Evolutionary conservation across 495 filamentous ascomycete genomes (phyloP), one percentile per base, ranked within the genome.

Genomic region (Penicillium turbatum): DNA sequence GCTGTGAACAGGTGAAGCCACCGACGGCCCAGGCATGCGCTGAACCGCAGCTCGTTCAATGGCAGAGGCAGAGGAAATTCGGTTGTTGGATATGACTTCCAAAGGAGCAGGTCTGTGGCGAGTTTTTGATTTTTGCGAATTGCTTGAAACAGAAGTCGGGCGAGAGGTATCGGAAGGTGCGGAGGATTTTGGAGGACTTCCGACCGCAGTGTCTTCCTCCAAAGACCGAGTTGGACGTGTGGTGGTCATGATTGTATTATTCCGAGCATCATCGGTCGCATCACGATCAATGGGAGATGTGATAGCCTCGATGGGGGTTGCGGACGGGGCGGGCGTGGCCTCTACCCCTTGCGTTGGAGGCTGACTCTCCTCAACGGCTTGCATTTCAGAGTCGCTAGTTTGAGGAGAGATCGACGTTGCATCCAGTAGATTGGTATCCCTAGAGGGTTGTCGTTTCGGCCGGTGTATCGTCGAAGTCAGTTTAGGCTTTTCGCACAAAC

Each of bases 31-130:
- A 45, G 66, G 46, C 34, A 82, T 64, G 30, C 79, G 71, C 58
- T 82, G 79, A 26, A 82, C 77, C 17, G 74, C 71, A 19, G 76
- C 78, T 48, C 78, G 75, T 54, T 82, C 76, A 13, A 57, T 57
- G 16, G 48, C 58, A 39, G 60, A 44, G 26, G 48, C 57, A 30
- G 61, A 55, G 55, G 54, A 59, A 53, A 53, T 67, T 59, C 49
- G 64, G 51, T 61, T 64, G 16, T 56, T 56, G 34, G 44, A 42
- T 8, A 60, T 49, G 26, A 66, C 49, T 11, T 60, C 47, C 39
- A 70, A 57, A 10, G 71, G 64, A 43, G 53, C 67, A 11, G 70
- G 63, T 30, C 53, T 63, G 35, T 57, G 56, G 31, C 57, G 63
- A 31, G 54, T 56, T 16, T 67, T 66, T 21, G 70, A 69, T 31